Evolutionary conservation across 1,284 basidiomycete species (phyloP).

Genomic region (Ganoderma lucidum): DNA sequence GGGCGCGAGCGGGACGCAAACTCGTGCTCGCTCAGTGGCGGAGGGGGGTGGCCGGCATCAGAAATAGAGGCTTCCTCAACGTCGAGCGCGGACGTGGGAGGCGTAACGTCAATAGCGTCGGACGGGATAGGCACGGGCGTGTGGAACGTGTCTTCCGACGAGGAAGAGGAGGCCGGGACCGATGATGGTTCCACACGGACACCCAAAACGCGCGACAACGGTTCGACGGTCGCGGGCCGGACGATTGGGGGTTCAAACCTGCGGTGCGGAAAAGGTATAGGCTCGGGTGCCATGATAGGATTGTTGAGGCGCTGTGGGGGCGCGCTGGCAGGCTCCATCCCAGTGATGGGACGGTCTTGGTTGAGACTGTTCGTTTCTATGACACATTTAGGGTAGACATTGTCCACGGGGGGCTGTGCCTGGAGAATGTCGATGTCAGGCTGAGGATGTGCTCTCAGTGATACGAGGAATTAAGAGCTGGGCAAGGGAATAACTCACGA

Average conservation of each 20-base stretch:
- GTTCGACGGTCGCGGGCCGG: slow-evolving; percentile 15
- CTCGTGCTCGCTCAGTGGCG: not conserved
- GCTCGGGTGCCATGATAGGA: slow-evolving; percentile 7
- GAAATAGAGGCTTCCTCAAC: slow-evolving; percentile 1
- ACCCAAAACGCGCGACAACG: slow-evolving; percentile 12
- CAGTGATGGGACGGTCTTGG: not conserved
- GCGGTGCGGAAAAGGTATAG: slow-evolving; percentile 1
- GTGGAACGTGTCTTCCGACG: not conserved
- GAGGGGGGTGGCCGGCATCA: not conserved
- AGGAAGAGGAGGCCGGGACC: slow-evolving; percentile 1
- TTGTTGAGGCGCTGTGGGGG: slow-evolving; percentile 6
- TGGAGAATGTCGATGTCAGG: not conserved
- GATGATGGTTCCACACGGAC: not conserved
- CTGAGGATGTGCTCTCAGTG: not conserved
- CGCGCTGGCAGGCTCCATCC: slow-evolving; percentile 6
- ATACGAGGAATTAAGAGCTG: too few species aligned
- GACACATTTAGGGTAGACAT: not conserved
- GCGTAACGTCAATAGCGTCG: slow-evolving; percentile 1
- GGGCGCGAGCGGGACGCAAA: not conserved
- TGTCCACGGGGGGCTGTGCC: not conserved
- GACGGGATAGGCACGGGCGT: not conserved
- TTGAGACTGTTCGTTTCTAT: not conserved
- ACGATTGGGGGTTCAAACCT: slow-evolving; percentile 5
- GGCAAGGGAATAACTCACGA: slow-evolving; percentile 8
- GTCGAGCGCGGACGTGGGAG: slow-evolving; percentile 2